Percentiles rank a stretch among this genome's conserved stretches.
phyloP scores from a whole-genome alignment of 192 early-diverging fungal species.

The Backusella macrospora region DNA sequence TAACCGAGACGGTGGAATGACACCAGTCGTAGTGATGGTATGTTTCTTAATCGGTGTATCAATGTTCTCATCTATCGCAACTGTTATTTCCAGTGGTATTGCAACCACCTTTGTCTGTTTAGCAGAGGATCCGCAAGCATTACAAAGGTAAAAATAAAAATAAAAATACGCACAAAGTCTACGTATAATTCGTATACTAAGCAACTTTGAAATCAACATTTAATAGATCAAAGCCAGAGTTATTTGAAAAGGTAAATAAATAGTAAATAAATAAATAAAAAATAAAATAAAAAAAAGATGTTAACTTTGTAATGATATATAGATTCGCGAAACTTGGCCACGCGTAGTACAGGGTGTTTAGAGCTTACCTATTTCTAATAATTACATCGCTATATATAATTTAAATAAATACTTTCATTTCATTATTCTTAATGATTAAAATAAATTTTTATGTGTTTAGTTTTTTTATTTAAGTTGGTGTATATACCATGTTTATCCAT shows the following conservation, averaged over 20 bases:
- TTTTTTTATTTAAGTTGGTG: not conserved
- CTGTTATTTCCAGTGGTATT: conserved; percentile 82
- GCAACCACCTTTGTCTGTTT: conserved; percentile 95
- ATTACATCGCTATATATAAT: not conserved
- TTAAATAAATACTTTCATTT: not conserved
- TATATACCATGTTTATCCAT: too few relatives aligned
- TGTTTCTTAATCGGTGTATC: conserved; percentile 80
- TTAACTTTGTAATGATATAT: not conserved
- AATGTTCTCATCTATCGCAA: conserved; percentile 79
- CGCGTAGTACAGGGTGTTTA: conserved; percentile 44
- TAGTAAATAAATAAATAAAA: not conserved
- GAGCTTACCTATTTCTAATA: not conserved
- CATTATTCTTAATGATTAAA: not conserved
- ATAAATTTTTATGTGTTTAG: not conserved
- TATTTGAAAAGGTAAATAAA: conserved; percentile 39
- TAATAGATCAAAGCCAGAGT: conserved; percentile 18
- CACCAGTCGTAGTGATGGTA: conserved; percentile 58
- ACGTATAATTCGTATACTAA: too few relatives aligned
- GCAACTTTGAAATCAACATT: conserved; percentile 26
- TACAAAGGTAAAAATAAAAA: conserved; percentile 18
- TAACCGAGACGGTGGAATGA: conserved; percentile 34
- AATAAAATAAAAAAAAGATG: not conserved
- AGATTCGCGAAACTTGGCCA: conserved; percentile 47
- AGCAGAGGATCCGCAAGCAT: conserved; percentile 77
- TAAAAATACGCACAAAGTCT: too few relatives aligned